A percentile compares a stretch with the other conserved stretches of the same genome.
These are phyloP conservation scores for Lactifluus volemus DNA, from an alignment of 768 basidiomycete genomes.

Conservation along the genomic window DNA sequence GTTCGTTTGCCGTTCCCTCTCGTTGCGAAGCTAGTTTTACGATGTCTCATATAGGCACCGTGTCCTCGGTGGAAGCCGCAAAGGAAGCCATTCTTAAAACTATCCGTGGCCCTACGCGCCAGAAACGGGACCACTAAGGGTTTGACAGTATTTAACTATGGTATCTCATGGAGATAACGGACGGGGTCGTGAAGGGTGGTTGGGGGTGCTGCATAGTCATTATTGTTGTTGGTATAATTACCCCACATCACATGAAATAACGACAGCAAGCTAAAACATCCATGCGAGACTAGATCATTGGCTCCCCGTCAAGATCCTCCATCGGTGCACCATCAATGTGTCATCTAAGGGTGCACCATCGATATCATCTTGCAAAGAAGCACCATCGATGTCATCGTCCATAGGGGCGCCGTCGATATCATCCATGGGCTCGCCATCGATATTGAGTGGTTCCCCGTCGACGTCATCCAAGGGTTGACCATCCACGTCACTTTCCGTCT, in stretches of 20 bases:
- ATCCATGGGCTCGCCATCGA: slow-evolving; percentile 28
- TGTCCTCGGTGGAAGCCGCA: slow-evolving; percentile 58
- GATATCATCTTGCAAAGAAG: slow-evolving; percentile 20
- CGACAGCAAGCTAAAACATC: not conserved
- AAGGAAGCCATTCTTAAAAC: slow-evolving; percentile 70
- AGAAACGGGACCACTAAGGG: slow-evolving; percentile 6
- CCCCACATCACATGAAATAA: not conserved
- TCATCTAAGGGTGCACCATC: slow-evolving; percentile 21
- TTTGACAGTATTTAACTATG: not conserved
- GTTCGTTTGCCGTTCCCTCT: slow-evolving; percentile 30
- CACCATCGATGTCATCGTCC: slow-evolving; percentile 25
- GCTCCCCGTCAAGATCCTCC: slow-evolving; percentile 31
- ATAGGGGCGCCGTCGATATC: slow-evolving; percentile 34
- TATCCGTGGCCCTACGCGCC: slow-evolving; percentile 21
- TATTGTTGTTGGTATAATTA: not conserved
- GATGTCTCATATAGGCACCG: slow-evolving; percentile 42
- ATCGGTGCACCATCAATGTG: slow-evolving; percentile 27
- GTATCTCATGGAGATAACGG: not conserved
- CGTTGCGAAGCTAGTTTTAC: slow-evolving; percentile 8
- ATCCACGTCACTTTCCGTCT: slow-evolving; percentile 41
- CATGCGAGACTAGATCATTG: slow-evolving; percentile 17
- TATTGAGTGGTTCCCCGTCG: slow-evolving; percentile 33
- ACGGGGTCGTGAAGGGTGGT: not conserved
- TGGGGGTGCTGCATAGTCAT: slow-evolving; percentile 1
- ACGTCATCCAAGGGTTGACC: slow-evolving; percentile 43